Percentiles rank a stretch among this genome's conserved stretches.
Conservation (phyloP, 495 filamentous ascomycete species). For the Penicillium chermesinum region DNA sequence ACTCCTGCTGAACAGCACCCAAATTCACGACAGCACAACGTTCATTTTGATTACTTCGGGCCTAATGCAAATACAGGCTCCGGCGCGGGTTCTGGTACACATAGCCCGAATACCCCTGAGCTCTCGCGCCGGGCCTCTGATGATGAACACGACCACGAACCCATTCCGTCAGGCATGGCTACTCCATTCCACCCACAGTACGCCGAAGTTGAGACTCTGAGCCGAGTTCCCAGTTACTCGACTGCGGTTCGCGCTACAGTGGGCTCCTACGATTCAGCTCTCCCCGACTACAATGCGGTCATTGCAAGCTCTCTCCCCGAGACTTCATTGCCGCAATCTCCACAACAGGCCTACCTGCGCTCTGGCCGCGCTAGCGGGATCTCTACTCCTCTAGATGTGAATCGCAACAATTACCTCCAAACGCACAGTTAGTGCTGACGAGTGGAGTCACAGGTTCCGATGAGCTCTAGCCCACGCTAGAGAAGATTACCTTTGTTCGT, state of each 20-base stretch:
- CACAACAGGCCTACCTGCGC: conserved; percentile 40
- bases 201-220: conserved; percentile 57
- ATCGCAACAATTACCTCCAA: conserved; percentile 25
- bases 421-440: conserved; percentile 28
- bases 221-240: conserved; percentile 73
- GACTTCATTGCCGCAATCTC: conserved; percentile 30
- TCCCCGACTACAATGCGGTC: conserved; percentile 51
- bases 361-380: conserved; percentile 25
- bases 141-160: conserved; percentile 44
- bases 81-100: conserved; percentile 31
- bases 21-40: conserved; percentile 23
- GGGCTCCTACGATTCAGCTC: conserved; percentile 40
- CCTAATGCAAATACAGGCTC: conserved; percentile 27
- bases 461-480: conserved; percentile 38
- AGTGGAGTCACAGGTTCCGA: conserved; percentile 38
- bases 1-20: conserved; percentile 19
- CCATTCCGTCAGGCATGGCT: conserved; percentile 44
- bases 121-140: conserved; percentile 57
- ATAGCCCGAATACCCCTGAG: conserved; percentile 33
- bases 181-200: conserved; percentile 62
- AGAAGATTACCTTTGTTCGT: conserved; percentile 9
- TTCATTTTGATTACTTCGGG: conserved; percentile 33
- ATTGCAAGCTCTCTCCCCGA: conserved; percentile 30
- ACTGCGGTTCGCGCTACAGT: conserved; percentile 64
- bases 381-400: conserved; percentile 31